Evolutionary conservation across 192 early-diverging fungal genomes (phyloP).

Genomic region (Funneliformis mosseae): DNA sequence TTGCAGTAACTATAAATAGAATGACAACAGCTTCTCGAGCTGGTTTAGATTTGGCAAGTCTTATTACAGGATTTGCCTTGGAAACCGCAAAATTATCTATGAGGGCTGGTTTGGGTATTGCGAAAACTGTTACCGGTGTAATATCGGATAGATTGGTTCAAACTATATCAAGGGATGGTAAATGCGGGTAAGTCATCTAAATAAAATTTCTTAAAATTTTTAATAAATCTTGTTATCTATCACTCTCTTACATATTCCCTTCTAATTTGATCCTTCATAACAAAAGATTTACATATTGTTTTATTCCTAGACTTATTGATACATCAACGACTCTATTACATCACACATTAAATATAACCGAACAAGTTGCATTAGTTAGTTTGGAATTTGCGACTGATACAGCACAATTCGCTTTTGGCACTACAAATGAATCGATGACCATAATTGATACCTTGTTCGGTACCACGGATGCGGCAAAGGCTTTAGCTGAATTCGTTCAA

Average conservation of each 20-base stretch:
- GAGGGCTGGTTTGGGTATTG: not conserved
- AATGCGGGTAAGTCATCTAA: not conserved
- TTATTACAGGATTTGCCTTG: constrained; percentile 11
- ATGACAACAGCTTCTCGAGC: constrained; percentile 13
- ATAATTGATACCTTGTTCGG: constrained; percentile 91
- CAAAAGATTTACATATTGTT: constrained; percentile 1
- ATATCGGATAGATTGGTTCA: constrained; percentile 17
- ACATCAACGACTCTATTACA: constrained; percentile 24
- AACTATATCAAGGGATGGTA: constrained; percentile 2
- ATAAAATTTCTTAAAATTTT: not conserved
- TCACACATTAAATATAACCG: constrained; percentile 12
- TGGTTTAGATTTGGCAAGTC: constrained; percentile 23
- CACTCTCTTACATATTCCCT: not conserved
- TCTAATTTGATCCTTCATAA: not conserved
- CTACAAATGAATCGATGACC: constrained; percentile 41
- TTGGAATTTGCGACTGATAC: constrained; percentile 29
- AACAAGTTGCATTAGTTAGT: constrained; percentile 30
- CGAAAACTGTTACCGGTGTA: constrained; percentile 16
- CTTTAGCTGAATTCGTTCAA: constrained; percentile 78
- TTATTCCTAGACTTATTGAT: constrained; percentile 31
- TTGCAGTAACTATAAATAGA: constrained; percentile 21
- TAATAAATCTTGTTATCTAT: not conserved
- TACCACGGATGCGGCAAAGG: constrained; percentile 89
- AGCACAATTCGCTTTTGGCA: constrained; percentile 33
- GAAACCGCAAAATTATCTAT: constrained; percentile 19